Base-by-base conservation (phyloP, 2,329 filamentous ascomycete species). In the Fusarium luffae region DNA sequence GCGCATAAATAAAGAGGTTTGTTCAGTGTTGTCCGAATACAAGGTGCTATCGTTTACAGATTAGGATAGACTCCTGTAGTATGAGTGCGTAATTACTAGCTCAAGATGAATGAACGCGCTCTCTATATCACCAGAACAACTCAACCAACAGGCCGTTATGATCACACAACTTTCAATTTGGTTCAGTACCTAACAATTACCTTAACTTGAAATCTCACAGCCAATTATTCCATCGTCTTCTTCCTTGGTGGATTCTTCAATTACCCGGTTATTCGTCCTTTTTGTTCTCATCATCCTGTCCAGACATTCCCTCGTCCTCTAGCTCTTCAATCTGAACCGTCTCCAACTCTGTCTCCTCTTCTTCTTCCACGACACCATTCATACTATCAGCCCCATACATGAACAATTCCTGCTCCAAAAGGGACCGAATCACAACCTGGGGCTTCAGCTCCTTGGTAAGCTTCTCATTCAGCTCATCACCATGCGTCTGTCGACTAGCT, bases 381-480 rank as follows among this genome's bases (percentile, higher is more conserved):
- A 14, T 10, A 13, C 32, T 51, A 7, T 6, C 16, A 3, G 3
- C 2, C 2, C 44, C n/a, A 44, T n/a, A 25, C 3, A 59, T 5
- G 4, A 49, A 18, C 42, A 40, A 3, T 1, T 66, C 28, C 4
- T 42, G 61, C 1, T 54, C 48, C 18, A 19, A 3, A 8, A 66
- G 42, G 0, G 63, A 60, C 0, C n/a, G 34, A 10, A 66, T 23
- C 0, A 60, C 54, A 14, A 19, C 4, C 4, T 49, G 18, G 0
- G 37, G 10, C 1, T 19, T n/a, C 5, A 70, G 11, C 2, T 43
- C 48, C 0, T 4, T 21, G 0, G 32, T 66, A 2, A 66, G 6
- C 1, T 41, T 32, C 0, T 44, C 16, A 21, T 66, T 66, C 18
- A 66, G 12, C 7, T 66, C 55, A 5, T 66, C 62, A 0, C 62